These are phyloP conservation scores for Delonix regia DNA, from an alignment of 306 rosid species.

Conservation along the genomic window DNA sequence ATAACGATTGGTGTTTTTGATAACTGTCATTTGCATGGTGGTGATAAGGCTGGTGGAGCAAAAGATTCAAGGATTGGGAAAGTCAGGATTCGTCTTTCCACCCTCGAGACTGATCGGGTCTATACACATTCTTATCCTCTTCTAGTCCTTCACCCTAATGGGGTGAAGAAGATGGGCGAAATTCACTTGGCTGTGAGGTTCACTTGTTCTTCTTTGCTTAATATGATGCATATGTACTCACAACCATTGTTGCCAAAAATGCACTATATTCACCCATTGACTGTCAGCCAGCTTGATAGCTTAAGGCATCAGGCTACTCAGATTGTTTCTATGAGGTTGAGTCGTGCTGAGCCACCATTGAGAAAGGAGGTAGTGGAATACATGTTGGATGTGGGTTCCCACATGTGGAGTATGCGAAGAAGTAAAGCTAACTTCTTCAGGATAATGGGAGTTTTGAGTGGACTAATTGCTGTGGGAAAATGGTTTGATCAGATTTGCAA, in stretches of 20 bases:
- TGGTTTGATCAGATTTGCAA: conserved; percentile 98
- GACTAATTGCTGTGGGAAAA: conserved; percentile 94
- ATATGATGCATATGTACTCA: conserved; percentile 99
- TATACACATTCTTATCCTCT: conserved; percentile 95
- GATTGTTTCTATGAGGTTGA: conserved; percentile 82
- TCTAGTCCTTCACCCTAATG: conserved; percentile 76
- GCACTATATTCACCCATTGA: conserved; percentile 91
- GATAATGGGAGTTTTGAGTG: conserved; percentile 86
- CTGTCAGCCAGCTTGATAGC: conserved; percentile 90
- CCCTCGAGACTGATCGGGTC: conserved; percentile 91
- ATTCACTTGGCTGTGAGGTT: conserved; percentile 98
- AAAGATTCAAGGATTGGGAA: conserved; percentile 85
- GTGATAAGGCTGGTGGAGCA: conserved; percentile 71
- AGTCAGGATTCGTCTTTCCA: conserved; percentile 94
- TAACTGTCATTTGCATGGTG: conserved; percentile 90
- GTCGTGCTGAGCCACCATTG: conserved; percentile 91
- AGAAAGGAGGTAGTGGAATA: conserved; percentile 93
- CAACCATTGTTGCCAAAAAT: conserved; percentile 91
- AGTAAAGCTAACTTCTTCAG: conserved; percentile 97
- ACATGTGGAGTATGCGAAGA: conserved; percentile 99
- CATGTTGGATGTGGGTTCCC: conserved; percentile 94
- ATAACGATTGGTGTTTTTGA: conserved; percentile 94
- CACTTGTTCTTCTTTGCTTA: conserved; percentile 86
- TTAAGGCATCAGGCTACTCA: conserved; percentile 97
- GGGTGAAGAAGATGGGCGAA: conserved; percentile 99